These are phyloP conservation scores for Eucalyptus albens DNA, from an alignment of 345 rosid genomes.

Conservation along the genomic window DNA sequence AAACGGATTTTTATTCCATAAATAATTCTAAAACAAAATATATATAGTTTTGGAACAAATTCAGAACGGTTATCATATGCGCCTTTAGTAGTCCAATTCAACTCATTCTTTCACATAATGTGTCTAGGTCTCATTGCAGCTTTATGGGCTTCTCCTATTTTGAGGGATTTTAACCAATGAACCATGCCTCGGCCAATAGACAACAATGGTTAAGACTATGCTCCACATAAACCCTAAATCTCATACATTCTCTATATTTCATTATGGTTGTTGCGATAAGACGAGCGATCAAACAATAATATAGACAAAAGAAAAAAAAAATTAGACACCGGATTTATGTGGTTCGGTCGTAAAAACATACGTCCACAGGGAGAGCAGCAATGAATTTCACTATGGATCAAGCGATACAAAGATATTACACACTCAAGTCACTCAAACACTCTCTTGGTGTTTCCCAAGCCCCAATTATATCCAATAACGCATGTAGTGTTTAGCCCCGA, in stretches of 20 bases:
- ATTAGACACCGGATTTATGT: rapidly evolving
- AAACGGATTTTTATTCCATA: rapidly evolving
- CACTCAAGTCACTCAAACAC: too few species aligned
- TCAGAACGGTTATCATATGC: not conserved
- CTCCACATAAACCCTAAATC: not conserved
- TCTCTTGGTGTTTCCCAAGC: too few species aligned
- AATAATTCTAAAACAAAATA: too few species aligned
- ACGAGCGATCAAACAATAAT: rapidly evolving
- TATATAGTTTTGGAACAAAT: too few species aligned
- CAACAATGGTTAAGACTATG: not conserved
- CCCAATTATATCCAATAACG: too few species aligned
- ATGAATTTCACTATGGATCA: too few species aligned
- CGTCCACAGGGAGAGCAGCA: rapidly evolving
- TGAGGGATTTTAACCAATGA: not conserved
- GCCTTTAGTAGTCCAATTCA: not conserved
- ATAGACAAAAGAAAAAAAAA: too few species aligned
- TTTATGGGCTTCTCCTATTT: not conserved
- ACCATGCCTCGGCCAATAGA: not conserved
- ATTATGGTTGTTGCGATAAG: not conserved
- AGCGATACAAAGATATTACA: too few species aligned
- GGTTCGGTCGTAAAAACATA: too few species aligned
- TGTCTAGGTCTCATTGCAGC: not conserved
- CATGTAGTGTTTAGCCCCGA: too few species aligned
- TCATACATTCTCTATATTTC: not conserved
- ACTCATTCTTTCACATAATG: not conserved